A percentile compares a stretch with the other conserved stretches of the same genome.
phyloP scores from a whole-genome alignment of 2,329 filamentous ascomycete species.

The Penicillium sp. region DNA sequence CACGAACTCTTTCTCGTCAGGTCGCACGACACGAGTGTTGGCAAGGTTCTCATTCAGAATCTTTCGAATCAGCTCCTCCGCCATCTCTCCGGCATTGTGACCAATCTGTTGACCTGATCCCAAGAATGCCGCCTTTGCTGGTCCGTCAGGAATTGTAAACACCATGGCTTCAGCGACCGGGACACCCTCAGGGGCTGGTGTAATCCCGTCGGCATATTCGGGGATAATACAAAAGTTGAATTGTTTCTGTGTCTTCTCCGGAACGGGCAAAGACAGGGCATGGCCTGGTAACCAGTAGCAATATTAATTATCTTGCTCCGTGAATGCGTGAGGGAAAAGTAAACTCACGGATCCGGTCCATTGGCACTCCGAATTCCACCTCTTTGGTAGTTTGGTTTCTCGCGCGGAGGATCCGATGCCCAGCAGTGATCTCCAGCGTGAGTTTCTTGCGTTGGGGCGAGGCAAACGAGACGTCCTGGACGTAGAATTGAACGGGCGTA shows the following conservation, averaged over 20 bases:
- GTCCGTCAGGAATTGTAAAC: constrained; percentile 54
- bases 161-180: constrained; percentile 51
- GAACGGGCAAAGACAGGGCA: constrained; percentile 56
- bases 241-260: constrained; percentile 58
- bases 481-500: constrained; percentile 39
- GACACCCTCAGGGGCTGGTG: constrained; percentile 38
- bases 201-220: constrained; percentile 47
- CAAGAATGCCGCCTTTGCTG: constrained; percentile 42
- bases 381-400: constrained; percentile 47
- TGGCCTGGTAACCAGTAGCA: constrained; percentile 40
- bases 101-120: constrained; percentile 42
- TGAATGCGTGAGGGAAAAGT: background rate
- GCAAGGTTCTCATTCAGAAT: constrained; percentile 48
- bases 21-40: constrained; percentile 46
- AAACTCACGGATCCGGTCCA: constrained; percentile 46
- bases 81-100: constrained; percentile 43
- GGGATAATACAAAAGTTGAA: constrained; percentile 59
- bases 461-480: constrained; percentile 55
- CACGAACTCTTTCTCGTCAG: constrained; percentile 53
- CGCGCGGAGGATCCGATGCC: constrained; percentile 42
- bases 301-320: constrained; percentile 6
- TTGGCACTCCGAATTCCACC: constrained; percentile 50
- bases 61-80: constrained; percentile 40
- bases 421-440: constrained; percentile 51
- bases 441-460: constrained; percentile 60